A percentile compares a stretch with the other conserved stretches of the same genome.
Conservation (phyloP, 768 basidiomycete genomes). For the Lactarius deliciosus region DNA sequence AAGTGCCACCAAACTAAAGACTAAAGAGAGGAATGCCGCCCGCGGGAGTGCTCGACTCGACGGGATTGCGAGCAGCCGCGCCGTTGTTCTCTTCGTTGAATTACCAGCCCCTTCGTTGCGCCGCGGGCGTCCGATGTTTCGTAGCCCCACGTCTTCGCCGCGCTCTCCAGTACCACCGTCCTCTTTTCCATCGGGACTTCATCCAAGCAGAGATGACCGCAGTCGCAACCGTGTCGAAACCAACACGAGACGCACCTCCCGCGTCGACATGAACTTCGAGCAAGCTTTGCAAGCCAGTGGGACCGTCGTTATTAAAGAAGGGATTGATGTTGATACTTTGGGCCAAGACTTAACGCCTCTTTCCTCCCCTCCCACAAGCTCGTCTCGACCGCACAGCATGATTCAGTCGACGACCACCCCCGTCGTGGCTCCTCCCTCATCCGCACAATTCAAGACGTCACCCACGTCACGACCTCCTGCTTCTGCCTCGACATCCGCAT, state of each 20-base stretch:
- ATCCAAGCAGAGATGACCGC: conserved; percentile 53
- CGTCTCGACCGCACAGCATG: conserved; percentile 36
- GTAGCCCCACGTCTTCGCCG: conserved; percentile 41
- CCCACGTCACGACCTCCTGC: conserved; percentile 35
- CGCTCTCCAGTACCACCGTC: conserved; percentile 46
- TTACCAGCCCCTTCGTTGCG: conserved; percentile 28
- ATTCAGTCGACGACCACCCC: conserved; percentile 55
- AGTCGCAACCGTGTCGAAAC: conserved; percentile 35
- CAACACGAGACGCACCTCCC: conserved; percentile 57
- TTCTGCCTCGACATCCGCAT: conserved; percentile 43
- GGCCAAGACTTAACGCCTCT: conserved; percentile 51
- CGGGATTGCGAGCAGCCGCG: background rate
- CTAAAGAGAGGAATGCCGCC: background rate
- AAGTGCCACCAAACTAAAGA: conserved; percentile 4
- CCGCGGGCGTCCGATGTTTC: conserved; percentile 68
- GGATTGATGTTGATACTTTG: conserved; percentile 65
- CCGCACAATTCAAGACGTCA: conserved; percentile 43
- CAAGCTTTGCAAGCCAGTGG: conserved; percentile 64
- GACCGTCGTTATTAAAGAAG: conserved; percentile 69
- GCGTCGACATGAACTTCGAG: conserved; percentile 81
- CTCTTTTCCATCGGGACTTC: conserved; percentile 51
- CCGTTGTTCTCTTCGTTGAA: background rate
- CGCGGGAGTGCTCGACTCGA: background rate
- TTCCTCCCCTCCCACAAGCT: conserved; percentile 31
- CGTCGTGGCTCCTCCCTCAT: conserved; percentile 65